These are phyloP conservation scores for Ogataea polymorpha DNA, from an alignment of 805 yeast species.

Conservation along the genomic window DNA sequence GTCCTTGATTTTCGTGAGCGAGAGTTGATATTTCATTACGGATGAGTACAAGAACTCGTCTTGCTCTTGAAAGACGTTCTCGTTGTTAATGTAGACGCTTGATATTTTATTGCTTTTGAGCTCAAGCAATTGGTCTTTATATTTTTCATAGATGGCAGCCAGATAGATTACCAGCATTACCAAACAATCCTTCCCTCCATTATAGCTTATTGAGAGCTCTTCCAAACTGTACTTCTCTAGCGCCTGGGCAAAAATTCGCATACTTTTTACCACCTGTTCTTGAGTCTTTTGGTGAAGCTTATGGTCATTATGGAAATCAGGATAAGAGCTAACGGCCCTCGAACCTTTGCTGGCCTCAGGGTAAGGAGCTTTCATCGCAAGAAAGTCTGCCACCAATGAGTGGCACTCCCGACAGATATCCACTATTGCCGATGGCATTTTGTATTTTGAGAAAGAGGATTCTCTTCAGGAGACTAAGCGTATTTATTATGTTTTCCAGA, in stretches of 20 bases:
- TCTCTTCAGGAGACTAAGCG: background rate
- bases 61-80: slow-evolving; percentile 68
- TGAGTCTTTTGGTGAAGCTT: slow-evolving; percentile 24
- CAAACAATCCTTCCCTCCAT: slow-evolving; percentile 96
- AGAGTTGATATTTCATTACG: slow-evolving; percentile 51
- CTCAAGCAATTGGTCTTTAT: slow-evolving; percentile 15
- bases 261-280: slow-evolving; percentile 23
- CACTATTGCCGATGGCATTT: slow-evolving; percentile 16
- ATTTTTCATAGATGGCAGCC: slow-evolving; percentile 41
- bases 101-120: slow-evolving; percentile 28
- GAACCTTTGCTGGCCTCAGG: too few relatives aligned
- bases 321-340: slow-evolving; percentile 6
- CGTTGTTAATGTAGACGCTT: slow-evolving; percentile 74
- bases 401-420: slow-evolving; percentile 25
- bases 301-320: slow-evolving; percentile 14
- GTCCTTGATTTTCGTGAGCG: slow-evolving; percentile 41
- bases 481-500: slow-evolving; percentile 9
- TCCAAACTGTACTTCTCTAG: slow-evolving; percentile 29
- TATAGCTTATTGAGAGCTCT: slow-evolving; percentile 77
- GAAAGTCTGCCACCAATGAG: slow-evolving; percentile 14
- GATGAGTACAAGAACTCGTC: slow-evolving; percentile 61
- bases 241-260: slow-evolving; percentile 17
- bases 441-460: background rate
- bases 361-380: slow-evolving; percentile 14
- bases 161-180: slow-evolving; percentile 78